These are phyloP conservation scores for Ophiostoma pallidulum DNA, from an alignment of 2,329 filamentous ascomycete genomes.

Conservation along the genomic window DNA sequence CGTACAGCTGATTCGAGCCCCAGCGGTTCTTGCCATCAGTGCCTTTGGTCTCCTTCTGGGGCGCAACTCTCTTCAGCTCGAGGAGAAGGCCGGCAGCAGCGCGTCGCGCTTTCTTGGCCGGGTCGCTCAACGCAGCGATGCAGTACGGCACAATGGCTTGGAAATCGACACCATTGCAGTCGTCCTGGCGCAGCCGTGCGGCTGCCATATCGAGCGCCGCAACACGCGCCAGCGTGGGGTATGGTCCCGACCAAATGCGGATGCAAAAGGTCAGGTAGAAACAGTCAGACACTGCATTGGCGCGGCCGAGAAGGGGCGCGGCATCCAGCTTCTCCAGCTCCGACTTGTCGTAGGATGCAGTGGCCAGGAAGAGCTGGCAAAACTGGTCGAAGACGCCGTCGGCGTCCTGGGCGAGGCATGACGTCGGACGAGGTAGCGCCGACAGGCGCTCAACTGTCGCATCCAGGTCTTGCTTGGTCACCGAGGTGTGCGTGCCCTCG, in stretches of 20 bases:
- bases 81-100: constrained; percentile 61
- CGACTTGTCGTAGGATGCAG: constrained; percentile 37
- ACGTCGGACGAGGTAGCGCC: constrained; percentile 21
- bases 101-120: constrained; percentile 64
- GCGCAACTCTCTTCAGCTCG: constrained; percentile 42
- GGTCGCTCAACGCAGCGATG: constrained; percentile 63
- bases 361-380: constrained; percentile 45
- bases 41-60: constrained; percentile 17
- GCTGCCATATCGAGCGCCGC: constrained; percentile 60
- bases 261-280: constrained; percentile 69
- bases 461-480: constrained; percentile 27
- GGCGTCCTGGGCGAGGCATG: constrained; percentile 43
- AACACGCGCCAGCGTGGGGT: constrained; percentile 58
- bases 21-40: constrained; percentile 30
- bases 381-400: constrained; percentile 49
- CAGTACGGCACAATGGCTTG: constrained; percentile 79
- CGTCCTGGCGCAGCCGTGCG: constrained; percentile 42
- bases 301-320: constrained; percentile 43
- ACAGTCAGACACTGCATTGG: constrained; percentile 47
- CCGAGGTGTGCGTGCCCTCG: constrained; percentile 15
- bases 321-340: constrained; percentile 43
- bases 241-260: constrained; percentile 62
- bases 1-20: constrained; percentile 59
- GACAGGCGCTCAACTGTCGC: constrained; percentile 31
- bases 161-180: constrained; percentile 49